Evolutionary conservation across 345 rosid genomes (phyloP), one percentile per base, ranked within the genome.

Genomic region (Zanthoxylum bungeanum): DNA sequence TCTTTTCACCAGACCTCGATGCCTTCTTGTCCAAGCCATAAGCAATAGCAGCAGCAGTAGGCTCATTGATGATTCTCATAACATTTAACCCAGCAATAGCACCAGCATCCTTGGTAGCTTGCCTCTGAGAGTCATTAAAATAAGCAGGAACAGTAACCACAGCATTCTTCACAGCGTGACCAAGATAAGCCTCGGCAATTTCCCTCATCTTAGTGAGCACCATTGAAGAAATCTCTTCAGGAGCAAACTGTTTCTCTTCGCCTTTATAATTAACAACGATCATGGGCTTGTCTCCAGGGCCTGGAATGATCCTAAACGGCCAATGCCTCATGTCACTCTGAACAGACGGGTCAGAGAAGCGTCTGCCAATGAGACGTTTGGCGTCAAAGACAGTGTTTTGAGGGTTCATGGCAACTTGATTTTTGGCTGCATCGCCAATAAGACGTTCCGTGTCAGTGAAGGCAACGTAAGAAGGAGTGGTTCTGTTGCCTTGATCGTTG

Each of bases 331-430:
- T 66, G 73, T 78, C 76, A 49, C 55, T 44, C 52, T 70, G 79
- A 16, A 78, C 79, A 3, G 73, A 33, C 0, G 76, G 60, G 56
- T 78, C 78, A 16, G 70, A 58, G 79, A 65, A 78, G 6, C 78
- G 78, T 25, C 75, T 53, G n/a, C 81, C 78, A 17, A 78, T 78
- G 40, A 73, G 78, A 7, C 78, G 69, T 68, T 78, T 78, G 55
- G 81, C 81, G 0, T 78, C 75, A 39, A 79, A 79, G 14, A 79
- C 79, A 2, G 84, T 80, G 78, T 80, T 77, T 8, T 63, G 46
- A 14, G 84, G 84, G 70, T 78, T 75, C 75, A 78, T 75, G 40
- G 82, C 84, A 22, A 78, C 82, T 69, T 78, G 82, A 72, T 76
- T 79, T 74, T 79, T 79, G 40, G 80, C 77, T 1, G 80, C 80